Percentiles rank a stretch among this genome's conserved stretches.
Conservation (phyloP, 495 filamentous ascomycete genomes). For the Talaromyces proteolyticus region DNA sequence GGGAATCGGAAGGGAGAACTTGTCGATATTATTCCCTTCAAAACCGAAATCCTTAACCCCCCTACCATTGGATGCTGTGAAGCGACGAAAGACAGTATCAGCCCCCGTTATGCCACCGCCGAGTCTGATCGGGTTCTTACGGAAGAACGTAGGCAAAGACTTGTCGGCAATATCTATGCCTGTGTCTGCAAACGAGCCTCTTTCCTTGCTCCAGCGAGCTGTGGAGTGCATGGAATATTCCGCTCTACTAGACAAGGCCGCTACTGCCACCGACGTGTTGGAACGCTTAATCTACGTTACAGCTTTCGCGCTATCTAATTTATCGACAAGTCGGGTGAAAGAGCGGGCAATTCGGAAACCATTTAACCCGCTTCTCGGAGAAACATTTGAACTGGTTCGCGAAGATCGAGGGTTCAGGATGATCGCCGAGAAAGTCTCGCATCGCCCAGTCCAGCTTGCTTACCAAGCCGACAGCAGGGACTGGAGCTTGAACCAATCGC, state of each 20-base stretch:
- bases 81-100: slow-evolving; percentile 64
- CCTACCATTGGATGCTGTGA: slow-evolving; percentile 62
- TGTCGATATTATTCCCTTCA: slow-evolving; percentile 58
- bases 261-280: slow-evolving; percentile 45
- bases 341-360: slow-evolving; percentile 94
- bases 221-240: slow-evolving; percentile 90
- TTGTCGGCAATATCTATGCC: slow-evolving; percentile 95
- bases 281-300: slow-evolving; percentile 79
- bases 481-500: slow-evolving; percentile 84
- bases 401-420: slow-evolving; percentile 87
- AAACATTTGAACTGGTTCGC: slow-evolving; percentile 89
- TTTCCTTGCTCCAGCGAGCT: slow-evolving; percentile 78
- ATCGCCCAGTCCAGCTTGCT: slow-evolving; percentile 86
- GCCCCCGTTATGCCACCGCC: slow-evolving; percentile 73
- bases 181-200: slow-evolving; percentile 91
- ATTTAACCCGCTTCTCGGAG: slow-evolving; percentile 95
- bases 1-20: slow-evolving; percentile 31
- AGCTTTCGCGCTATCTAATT: slow-evolving; percentile 81
- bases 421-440: slow-evolving; percentile 86
- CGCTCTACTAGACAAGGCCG: slow-evolving; percentile 70
- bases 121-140: slow-evolving; percentile 85
- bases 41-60: slow-evolving; percentile 72
- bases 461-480: slow-evolving; percentile 80
- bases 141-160: slow-evolving; percentile 98
- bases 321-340: slow-evolving; percentile 73